Evolutionary conservation across 1,284 basidiomycete genomes (phyloP).

Genomic region (Apiotrichum domesticum): DNA sequence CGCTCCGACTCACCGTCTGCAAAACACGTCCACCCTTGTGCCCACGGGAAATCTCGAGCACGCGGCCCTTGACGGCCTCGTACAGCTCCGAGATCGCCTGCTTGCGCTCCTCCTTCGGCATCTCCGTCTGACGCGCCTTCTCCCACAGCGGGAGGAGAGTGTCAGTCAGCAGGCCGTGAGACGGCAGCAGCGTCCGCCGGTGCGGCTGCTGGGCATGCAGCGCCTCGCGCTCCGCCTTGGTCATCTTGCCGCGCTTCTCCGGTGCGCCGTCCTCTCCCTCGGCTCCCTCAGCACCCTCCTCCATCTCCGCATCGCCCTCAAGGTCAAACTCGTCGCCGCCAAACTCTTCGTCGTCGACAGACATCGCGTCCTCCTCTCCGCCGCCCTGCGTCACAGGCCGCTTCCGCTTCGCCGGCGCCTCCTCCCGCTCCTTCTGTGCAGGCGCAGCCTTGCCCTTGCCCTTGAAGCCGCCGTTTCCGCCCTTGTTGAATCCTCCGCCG

Average conservation of each 20-base stretch:
- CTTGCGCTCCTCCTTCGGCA: slow-evolving; percentile 64
- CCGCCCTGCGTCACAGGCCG: slow-evolving; percentile 35
- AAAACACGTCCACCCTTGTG: slow-evolving; percentile 84
- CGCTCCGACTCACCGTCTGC: slow-evolving; percentile 55
- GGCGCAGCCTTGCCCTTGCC: slow-evolving; percentile 2
- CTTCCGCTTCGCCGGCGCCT: slow-evolving; percentile 21
- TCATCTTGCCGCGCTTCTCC: slow-evolving; percentile 31
- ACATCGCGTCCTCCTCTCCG: slow-evolving; percentile 28
- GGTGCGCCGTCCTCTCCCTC: slow-evolving; percentile 10
- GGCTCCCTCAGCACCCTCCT: slow-evolving; percentile 18
- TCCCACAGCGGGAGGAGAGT: slow-evolving; percentile 67
- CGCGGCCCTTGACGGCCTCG: slow-evolving; percentile 65
- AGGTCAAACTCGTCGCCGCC: slow-evolving; percentile 20
- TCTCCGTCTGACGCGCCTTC: slow-evolving; percentile 66
- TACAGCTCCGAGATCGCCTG: slow-evolving; percentile 66
- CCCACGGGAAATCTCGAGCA: slow-evolving; percentile 77
- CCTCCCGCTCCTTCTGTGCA: not conserved
- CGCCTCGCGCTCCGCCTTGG: slow-evolving; percentile 38
- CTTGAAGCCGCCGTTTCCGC: slow-evolving; percentile 7
- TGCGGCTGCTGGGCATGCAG: slow-evolving; percentile 45
- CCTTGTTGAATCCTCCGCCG: not conserved
- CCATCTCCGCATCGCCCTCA: slow-evolving; percentile 13
- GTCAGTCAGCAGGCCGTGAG: slow-evolving; percentile 62
- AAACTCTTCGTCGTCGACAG: slow-evolving; percentile 20
- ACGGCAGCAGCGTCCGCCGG: slow-evolving; percentile 68